Conservation (phyloP, 306 rosid species). For the Lagenaria siceraria region DNA sequence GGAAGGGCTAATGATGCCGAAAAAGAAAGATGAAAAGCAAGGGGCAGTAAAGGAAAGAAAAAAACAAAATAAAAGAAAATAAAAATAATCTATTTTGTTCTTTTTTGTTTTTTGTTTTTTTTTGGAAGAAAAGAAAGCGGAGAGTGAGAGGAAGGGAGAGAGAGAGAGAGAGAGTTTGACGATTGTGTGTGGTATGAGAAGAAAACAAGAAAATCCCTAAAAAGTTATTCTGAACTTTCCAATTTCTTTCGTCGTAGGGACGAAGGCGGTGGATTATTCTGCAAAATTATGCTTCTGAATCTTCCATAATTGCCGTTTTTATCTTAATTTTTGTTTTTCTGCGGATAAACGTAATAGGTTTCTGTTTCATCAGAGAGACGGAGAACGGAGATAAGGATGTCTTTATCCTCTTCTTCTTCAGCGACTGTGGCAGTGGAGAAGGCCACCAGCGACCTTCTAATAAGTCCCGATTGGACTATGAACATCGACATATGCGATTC, state of each 20-base stretch:
- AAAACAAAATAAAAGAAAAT: too few relatives aligned
- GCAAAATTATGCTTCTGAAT: conserved; percentile 13
- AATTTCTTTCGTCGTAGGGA: neutral
- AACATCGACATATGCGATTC: conserved; percentile 98
- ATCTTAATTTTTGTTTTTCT: neutral
- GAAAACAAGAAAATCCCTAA: conserved; percentile 10
- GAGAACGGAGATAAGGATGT: conserved; percentile 25
- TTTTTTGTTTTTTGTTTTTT: neutral
- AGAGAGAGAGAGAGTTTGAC: conserved; percentile 6
- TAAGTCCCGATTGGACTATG: conserved; percentile 99
- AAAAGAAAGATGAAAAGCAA: neutral
- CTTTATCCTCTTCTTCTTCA: conserved; percentile 57
- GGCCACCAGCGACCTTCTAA: conserved; percentile 98
- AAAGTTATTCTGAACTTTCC: neutral
- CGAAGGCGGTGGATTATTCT: conserved; percentile 16
- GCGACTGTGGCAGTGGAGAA: conserved; percentile 93
- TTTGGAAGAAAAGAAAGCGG: conserved; percentile 9
- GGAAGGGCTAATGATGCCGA: too few relatives aligned
- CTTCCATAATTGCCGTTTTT: neutral
- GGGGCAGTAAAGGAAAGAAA: neutral
- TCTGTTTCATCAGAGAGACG: conserved; percentile 1
- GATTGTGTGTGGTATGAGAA: conserved; percentile 14
- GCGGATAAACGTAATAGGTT: conserved; percentile 4
- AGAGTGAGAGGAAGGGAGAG: neutral
- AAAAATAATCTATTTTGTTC: too few relatives aligned